Conservation (phyloP, 1,284 basidiomycete species). For the Golubevia sp. region DNA sequence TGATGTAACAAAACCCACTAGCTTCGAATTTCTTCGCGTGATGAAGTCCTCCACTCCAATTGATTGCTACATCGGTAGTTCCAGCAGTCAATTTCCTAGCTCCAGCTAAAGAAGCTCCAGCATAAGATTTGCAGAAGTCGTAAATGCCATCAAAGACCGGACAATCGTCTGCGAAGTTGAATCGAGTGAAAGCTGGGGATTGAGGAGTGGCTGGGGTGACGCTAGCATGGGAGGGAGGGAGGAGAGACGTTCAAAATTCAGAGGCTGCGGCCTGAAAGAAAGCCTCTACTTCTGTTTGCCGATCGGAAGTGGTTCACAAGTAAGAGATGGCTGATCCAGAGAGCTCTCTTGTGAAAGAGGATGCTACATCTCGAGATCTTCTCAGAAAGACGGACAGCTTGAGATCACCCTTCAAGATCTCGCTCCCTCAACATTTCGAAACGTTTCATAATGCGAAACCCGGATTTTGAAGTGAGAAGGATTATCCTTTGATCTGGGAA, state of each 20-base stretch:
- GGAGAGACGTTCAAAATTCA: neutral
- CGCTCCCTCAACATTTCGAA: too few species aligned
- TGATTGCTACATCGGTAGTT: conserved; percentile 92
- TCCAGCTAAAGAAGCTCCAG: conserved; percentile 50
- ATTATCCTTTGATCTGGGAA: too few species aligned
- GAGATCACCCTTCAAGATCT: too few species aligned
- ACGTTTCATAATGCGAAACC: too few species aligned
- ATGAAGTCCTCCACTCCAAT: conserved; percentile 94
- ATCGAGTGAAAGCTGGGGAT: conserved; percentile 47
- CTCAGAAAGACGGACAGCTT: too few species aligned
- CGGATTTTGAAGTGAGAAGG: too few species aligned
- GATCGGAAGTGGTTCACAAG: too few species aligned
- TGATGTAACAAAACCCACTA: conserved; percentile 94
- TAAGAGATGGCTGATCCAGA: too few species aligned
- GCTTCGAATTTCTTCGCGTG: conserved; percentile 95
- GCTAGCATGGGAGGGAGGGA: neutral
- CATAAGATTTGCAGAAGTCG: conserved; percentile 57
- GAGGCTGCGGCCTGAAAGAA: conserved; percentile 38
- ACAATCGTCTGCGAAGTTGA: conserved; percentile 61
- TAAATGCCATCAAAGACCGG: conserved; percentile 61
- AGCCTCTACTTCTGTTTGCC: too few species aligned
- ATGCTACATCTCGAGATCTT: too few species aligned
- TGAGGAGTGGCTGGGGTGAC: conserved; percentile 50
- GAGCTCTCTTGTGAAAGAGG: neutral
- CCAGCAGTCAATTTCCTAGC: conserved; percentile 68